Percentiles rank a stretch among this genome's conserved stretches.
phyloP scores from a whole-genome alignment of 495 filamentous ascomycete species.

The Symbiotaphrina buchneri region DNA sequence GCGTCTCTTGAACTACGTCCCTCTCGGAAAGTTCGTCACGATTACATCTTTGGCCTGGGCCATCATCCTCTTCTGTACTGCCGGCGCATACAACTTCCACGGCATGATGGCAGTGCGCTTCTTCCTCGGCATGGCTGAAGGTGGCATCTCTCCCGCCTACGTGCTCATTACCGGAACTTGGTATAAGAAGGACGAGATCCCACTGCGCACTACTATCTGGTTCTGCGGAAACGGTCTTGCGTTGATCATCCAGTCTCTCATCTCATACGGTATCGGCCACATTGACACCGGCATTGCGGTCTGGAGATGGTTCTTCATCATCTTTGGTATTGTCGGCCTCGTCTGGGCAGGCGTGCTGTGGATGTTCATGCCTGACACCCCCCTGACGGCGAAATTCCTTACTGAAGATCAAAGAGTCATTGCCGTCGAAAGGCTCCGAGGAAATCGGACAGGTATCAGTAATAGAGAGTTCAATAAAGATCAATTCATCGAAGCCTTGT shows the following conservation, averaged over 20 bases:
- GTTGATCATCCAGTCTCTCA: conserved; percentile 15
- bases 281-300: conserved; percentile 12
- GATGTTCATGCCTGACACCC: conserved; percentile 14
- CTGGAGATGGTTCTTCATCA: conserved; percentile 16
- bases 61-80: not conserved
- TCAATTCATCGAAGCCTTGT: conserved; percentile 4
- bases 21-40: too few relatives aligned
- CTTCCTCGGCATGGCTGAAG: conserved; percentile 13
- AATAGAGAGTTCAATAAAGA: conserved; percentile 13
- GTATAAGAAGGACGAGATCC: conserved; percentile 16
- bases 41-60: too few relatives aligned
- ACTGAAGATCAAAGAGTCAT: conserved; percentile 15
- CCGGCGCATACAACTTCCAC: conserved; percentile 3
- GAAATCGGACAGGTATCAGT: conserved; percentile 13
- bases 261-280: conserved; percentile 18
- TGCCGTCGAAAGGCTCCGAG: conserved; percentile 12
- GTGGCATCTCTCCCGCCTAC: conserved; percentile 18
- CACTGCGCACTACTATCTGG: conserved; percentile 16
- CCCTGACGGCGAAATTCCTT: conserved; percentile 15
- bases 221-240: conserved; percentile 19
- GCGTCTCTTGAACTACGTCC: too few relatives aligned
- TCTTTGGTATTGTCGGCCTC: conserved; percentile 13
- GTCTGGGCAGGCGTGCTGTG: conserved; percentile 9
- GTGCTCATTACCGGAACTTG: conserved; percentile 15
- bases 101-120: conserved; percentile 2